Conservation (phyloP, 1,284 basidiomycete genomes). For the Trichosporon coremiiforme region DNA sequence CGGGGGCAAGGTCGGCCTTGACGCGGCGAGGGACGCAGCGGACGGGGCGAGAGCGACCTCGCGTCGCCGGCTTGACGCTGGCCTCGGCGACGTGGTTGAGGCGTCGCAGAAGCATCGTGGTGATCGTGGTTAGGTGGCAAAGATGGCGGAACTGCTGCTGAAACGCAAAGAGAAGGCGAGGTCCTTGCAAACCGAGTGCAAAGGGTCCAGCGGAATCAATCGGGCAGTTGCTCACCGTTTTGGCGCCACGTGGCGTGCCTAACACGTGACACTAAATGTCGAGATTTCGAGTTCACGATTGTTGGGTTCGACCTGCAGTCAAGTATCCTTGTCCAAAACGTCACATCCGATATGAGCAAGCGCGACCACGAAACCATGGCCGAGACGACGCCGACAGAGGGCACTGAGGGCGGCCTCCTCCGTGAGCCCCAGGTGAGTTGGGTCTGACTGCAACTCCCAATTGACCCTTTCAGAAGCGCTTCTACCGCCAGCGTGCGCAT, state of each 20-base stretch:
- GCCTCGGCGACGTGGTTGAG: slow-evolving; percentile 33
- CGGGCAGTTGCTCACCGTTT: background rate
- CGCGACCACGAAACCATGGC: slow-evolving; percentile 38
- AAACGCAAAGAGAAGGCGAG: slow-evolving; percentile 10
- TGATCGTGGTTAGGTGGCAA: slow-evolving; percentile 17
- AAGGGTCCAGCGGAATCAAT: slow-evolving; percentile 19
- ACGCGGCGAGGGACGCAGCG: slow-evolving; percentile 23
- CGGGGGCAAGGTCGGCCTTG: slow-evolving; percentile 18
- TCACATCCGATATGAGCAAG: slow-evolving; percentile 39
- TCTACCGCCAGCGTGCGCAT: slow-evolving; percentile 95
- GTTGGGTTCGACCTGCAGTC: slow-evolving; percentile 8
- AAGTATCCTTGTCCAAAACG: background rate
- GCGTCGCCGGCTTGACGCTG: slow-evolving; percentile 24
- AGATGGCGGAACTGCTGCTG: slow-evolving; percentile 18
- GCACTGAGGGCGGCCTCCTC: slow-evolving; percentile 36
- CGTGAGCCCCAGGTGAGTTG: slow-evolving; percentile 44
- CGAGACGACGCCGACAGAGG: slow-evolving; percentile 20
- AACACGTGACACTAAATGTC: slow-evolving; percentile 5
- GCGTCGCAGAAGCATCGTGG: slow-evolving; percentile 42
- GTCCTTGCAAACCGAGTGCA: background rate
- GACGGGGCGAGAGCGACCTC: slow-evolving; percentile 30
- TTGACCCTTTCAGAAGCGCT: slow-evolving; percentile 71
- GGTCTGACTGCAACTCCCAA: too few species aligned
- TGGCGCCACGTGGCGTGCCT: slow-evolving; percentile 2
- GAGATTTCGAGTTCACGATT: slow-evolving; percentile 13